A percentile compares a stretch with the other conserved stretches of the same genome.
These are phyloP conservation scores for Cladorrhinum sp. DNA, from an alignment of 2,329 filamentous ascomycete genomes.

Conservation along the genomic window DNA sequence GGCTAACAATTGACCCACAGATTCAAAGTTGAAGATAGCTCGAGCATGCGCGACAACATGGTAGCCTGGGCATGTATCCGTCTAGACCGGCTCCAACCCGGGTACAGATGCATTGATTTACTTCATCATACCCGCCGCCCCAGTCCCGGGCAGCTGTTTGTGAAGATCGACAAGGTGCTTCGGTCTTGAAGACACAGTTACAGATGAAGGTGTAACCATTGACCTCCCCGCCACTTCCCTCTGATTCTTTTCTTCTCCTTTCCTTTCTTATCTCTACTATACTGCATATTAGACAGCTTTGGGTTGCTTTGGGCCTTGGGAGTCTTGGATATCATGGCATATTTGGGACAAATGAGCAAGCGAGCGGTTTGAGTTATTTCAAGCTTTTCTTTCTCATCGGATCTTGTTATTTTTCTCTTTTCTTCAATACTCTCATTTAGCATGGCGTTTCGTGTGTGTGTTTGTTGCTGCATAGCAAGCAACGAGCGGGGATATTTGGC, in stretches of 20 bases:
- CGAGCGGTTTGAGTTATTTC: constrained; percentile 1
- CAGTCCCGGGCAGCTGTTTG: constrained; percentile 48
- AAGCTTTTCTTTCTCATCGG: background rate
- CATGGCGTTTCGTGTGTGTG: background rate
- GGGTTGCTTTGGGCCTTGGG: background rate
- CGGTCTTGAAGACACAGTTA: constrained; percentile 5
- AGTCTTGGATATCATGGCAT: background rate
- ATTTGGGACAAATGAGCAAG: background rate
- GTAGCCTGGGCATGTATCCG: constrained; percentile 59
- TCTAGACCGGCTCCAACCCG: constrained; percentile 53
- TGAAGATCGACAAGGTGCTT: constrained; percentile 50
- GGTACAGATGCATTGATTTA: constrained; percentile 55
- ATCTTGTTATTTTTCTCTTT: background rate
- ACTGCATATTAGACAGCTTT: background rate
- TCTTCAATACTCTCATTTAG: constrained; percentile 1
- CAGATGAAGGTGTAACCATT: no score
- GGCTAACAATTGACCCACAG: constrained; percentile 32
- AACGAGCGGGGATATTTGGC: background rate
- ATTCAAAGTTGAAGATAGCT: constrained; percentile 53
- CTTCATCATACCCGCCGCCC: constrained; percentile 43
- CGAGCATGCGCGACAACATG: constrained; percentile 38
- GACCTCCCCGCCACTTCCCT: no score
- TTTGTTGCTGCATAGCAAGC: background rate
- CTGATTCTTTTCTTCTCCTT: background rate
- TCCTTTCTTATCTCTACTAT: background rate